A percentile compares a stretch with the other conserved stretches of the same genome.
These are phyloP conservation scores for Apostasia shenzhenica DNA, from an alignment of 106 monocot genomes.

Conservation along the genomic window DNA sequence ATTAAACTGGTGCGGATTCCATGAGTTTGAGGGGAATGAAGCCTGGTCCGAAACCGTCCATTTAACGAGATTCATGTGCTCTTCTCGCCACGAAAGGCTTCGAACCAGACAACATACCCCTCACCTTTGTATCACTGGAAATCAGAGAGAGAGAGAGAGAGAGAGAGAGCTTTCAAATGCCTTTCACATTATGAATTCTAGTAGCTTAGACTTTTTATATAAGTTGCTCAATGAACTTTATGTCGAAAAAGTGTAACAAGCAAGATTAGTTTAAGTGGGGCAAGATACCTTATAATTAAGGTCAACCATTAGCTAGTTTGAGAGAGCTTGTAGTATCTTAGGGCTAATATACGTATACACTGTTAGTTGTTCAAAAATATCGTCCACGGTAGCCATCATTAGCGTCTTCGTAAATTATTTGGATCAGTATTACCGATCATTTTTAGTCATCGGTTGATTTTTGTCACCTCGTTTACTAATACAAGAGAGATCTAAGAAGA, in stretches of 20 bases:
- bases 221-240: too few relatives aligned
- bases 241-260: too few relatives aligned
- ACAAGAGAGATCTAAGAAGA: too few relatives aligned
- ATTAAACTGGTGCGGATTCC: background rate
- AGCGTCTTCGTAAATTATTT: too few relatives aligned
- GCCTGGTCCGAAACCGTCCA: slow-evolving; percentile 27
- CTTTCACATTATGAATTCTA: slow-evolving; percentile 1
- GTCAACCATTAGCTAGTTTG: slow-evolving; percentile 1
- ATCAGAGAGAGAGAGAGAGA: slow-evolving; percentile 4
- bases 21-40: slow-evolving; percentile 31
- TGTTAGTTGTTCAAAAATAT: too few relatives aligned
- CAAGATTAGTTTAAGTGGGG: background rate
- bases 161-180: slow-evolving; percentile 16
- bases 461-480: too few relatives aligned
- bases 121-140: slow-evolving; percentile 18
- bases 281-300: background rate
- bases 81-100: slow-evolving; percentile 10
- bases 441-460: too few relatives aligned
- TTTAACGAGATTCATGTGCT: background rate
- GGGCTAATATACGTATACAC: too few relatives aligned
- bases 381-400: too few relatives aligned
- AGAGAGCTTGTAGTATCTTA: background rate
- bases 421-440: too few relatives aligned
- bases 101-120: slow-evolving; percentile 59
- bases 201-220: too few relatives aligned